Evolutionary conservation across 495 filamentous ascomycete genomes (phyloP).

Genomic region (Penicillium pulvis): DNA sequence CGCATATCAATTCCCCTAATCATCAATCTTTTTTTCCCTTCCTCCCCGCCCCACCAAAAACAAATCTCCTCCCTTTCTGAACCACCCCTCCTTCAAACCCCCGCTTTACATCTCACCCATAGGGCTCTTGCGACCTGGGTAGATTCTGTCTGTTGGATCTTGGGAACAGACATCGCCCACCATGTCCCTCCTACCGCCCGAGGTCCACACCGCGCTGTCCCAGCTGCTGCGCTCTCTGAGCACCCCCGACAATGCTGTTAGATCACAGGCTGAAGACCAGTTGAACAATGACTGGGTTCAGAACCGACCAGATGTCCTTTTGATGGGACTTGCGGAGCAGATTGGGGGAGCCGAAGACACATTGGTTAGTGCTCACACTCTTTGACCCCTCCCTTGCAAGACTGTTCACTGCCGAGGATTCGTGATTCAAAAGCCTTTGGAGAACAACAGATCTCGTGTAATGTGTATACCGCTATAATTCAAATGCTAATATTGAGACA

Average conservation of each 20-base stretch:
- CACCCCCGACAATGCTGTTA: conserved; percentile 84
- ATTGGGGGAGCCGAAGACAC: conserved; percentile 70
- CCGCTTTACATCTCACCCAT: conserved; percentile 29
- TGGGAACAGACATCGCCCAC: conserved; percentile 38
- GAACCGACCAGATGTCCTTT: conserved; percentile 75
- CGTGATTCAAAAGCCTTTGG: background rate
- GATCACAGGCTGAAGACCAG: conserved; percentile 84
- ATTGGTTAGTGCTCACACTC: conserved; percentile 53
- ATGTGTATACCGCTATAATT: background rate
- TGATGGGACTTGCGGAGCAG: conserved; percentile 95
- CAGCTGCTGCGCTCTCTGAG: conserved; percentile 84
- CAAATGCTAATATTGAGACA: background rate
- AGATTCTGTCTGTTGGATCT: conserved; percentile 30
- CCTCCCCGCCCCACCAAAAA: conserved; percentile 36
- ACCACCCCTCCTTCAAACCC: conserved; percentile 26
- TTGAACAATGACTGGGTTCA: conserved; percentile 86
- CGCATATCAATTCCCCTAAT: conserved; percentile 32
- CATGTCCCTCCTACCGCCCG: conserved; percentile 85
- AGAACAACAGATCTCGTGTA: background rate
- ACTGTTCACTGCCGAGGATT: background rate
- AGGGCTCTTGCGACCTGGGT: conserved; percentile 29
- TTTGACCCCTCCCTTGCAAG: conserved; percentile 5
- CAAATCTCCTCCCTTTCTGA: conserved; percentile 35
- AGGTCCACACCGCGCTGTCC: conserved; percentile 77
- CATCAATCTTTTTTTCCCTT: conserved; percentile 36